Evolutionary conservation across 1,139 yeast species (phyloP).

Genomic region (Geotrichum carabidarum): DNA sequence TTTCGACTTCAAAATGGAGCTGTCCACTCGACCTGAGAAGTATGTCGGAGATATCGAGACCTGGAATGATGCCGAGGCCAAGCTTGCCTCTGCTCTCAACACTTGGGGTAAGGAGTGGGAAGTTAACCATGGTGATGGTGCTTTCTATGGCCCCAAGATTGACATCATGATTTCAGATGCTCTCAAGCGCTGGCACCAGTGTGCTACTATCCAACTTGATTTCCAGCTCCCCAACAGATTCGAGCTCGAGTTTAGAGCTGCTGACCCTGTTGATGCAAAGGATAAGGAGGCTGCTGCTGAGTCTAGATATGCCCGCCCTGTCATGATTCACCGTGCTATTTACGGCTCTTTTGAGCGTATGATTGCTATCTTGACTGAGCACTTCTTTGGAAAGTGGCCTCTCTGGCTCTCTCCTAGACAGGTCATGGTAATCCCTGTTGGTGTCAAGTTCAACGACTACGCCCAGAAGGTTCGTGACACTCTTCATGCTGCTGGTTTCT

Average conservation of each 20-base stretch:
- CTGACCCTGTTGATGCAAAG: conserved; percentile 44
- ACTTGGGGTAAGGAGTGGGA: conserved; percentile 83
- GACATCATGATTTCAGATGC: conserved; percentile 92
- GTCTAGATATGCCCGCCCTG: conserved; percentile 55
- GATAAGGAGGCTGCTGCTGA: conserved; percentile 30
- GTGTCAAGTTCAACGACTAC: conserved; percentile 83
- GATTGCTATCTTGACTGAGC: conserved; percentile 96
- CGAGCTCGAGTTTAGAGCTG: conserved; percentile 78
- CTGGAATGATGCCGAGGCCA: conserved; percentile 83
- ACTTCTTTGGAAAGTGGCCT: conserved; percentile 98
- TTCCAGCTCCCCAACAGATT: conserved; percentile 94
- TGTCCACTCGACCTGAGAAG: conserved; percentile 92
- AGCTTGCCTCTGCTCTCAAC: conserved; percentile 68
- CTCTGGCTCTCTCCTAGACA: conserved; percentile 99
- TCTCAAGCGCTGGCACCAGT: conserved; percentile 90
- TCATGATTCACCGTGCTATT: conserved; percentile 97
- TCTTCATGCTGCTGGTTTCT: conserved; percentile 68
- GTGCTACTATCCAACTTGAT: conserved; percentile 96
- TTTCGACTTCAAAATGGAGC: conserved; percentile 80
- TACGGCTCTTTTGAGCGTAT: conserved; percentile 97
- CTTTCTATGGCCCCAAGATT: conserved; percentile 97
- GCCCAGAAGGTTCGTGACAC: conserved; percentile 72
- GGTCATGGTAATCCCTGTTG: conserved; percentile 89
- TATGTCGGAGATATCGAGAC: conserved; percentile 80
- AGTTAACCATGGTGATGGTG: conserved; percentile 94